Evolutionary conservation across 139 green algal genomes (phyloP), one percentile per base, ranked within the genome.

Genomic region (Chlorella sp.): DNA sequence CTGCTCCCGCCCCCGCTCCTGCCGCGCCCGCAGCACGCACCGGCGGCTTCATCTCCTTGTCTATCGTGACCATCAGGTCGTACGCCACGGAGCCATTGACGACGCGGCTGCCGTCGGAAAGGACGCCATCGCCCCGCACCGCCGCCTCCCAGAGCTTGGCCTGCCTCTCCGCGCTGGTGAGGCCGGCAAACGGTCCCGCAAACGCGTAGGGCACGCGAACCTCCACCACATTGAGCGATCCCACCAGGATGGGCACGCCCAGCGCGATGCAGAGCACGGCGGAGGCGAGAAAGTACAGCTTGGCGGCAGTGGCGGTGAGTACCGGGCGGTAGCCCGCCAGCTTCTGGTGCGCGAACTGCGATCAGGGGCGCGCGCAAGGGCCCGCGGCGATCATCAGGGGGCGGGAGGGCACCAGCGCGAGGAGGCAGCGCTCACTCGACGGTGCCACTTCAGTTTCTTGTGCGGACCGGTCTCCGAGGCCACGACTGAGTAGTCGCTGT

Each of bases 211-310:
- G 45, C 36, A 77, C 66, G 21, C 76, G 50, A 83, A 87, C n/a
- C 43, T 84, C 71, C 48, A 74, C 29, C 21, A 90, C 75, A 15
- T 71, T 68, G 2, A 88, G 68, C 27, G 86, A 83, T 11, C 75
- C 84, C 1, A 82, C 62, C 1, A 91, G 72, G 11, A 91, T 77
- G 11, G 86, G 71, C 12, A 86, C 75, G 27, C 86, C 86, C 17
- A 91, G 58, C 27, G 78, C 78, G 19, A 90, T 38, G 15, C 70
- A 64, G 17, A 90, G 65, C 31, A 77, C 40, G 8, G 66, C 76
- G 0, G 38, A 66, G 2, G 73, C 29, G 2, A 81, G 11, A 48
- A 87, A 85, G 42, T 80, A 88, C 0, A 86, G 36, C 35, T 88
- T 64, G 23, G 82, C 75, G 21, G 51, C 12, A 48, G 43, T 2